Evolutionary conservation across 768 basidiomycete species (phyloP).

Genomic region (Mycena amicta): DNA sequence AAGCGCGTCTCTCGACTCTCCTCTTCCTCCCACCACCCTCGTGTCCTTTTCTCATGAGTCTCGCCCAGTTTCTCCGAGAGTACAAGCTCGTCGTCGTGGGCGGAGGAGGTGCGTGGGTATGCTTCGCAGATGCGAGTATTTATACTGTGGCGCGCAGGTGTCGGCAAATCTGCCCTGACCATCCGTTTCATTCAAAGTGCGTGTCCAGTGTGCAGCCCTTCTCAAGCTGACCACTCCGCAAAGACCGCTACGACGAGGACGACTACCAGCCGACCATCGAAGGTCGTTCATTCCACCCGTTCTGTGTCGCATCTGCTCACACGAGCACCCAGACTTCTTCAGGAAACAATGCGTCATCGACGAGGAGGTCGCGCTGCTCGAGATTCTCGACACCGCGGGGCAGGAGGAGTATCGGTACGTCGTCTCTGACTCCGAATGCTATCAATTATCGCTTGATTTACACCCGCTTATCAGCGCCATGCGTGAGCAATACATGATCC

Average conservation of each 20-base stretch:
- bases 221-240: neutral
- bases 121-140: no score
- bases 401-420: constrained; percentile 97
- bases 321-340: constrained; percentile 77
- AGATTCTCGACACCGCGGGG: constrained; percentile 96
- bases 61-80: constrained; percentile 72
- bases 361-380: constrained; percentile 94
- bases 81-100: constrained; percentile 99
- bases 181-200: constrained; percentile 94
- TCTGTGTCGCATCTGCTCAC: neutral
- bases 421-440: neutral
- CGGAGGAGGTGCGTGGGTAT: constrained; percentile 87
- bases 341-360: constrained; percentile 97
- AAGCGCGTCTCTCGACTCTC: no score
- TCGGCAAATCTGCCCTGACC: constrained; percentile 84
- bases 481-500: constrained; percentile 99
- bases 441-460: neutral
- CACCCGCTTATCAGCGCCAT: constrained; percentile 67
- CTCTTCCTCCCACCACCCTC: no score
- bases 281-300: constrained; percentile 44
- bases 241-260: constrained; percentile 52
- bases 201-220: neutral
- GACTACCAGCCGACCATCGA: constrained; percentile 97
- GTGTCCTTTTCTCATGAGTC: constrained; percentile 2
- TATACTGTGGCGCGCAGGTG: no score